phyloP scores from a whole-genome alignment of 2,329 filamentous ascomycete genomes.

The Diplodia scrobiculata region DNA sequence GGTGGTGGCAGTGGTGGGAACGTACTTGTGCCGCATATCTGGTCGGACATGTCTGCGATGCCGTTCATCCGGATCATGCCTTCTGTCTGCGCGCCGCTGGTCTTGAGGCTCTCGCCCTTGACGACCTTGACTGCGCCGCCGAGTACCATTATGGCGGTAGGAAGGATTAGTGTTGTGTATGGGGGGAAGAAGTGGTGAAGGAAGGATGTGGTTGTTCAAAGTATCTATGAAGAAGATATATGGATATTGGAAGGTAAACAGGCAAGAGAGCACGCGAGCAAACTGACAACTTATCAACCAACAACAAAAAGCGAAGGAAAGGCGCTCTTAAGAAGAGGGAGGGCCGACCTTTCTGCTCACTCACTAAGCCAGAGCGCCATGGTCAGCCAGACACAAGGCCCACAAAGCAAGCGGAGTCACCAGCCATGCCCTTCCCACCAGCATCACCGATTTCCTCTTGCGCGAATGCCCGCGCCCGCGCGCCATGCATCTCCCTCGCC shows the following conservation, averaged over 20 bases:
- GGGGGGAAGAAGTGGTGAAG: background rate
- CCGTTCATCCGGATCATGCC: conserved; percentile 58
- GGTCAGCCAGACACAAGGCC: background rate
- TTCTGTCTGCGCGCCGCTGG: conserved; percentile 51
- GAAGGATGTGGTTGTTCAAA: background rate
- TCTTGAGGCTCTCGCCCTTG: conserved; percentile 1
- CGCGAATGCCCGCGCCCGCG: background rate
- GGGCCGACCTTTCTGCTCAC: background rate
- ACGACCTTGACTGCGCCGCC: conserved; percentile 28
- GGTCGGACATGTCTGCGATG: conserved; percentile 65
- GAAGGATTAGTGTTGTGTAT: background rate
- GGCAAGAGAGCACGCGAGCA: background rate
- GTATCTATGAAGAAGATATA: background rate
- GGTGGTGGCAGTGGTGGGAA: background rate
- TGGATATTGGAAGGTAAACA: background rate
- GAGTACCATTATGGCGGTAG: conserved; percentile 10
- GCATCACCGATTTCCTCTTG: background rate
- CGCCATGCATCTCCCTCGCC: background rate
- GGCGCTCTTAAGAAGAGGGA: background rate
- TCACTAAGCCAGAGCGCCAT: background rate
- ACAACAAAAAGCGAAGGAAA: background rate
- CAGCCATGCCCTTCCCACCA: background rate
- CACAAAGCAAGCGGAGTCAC: conserved; percentile 13
- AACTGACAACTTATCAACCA: background rate
- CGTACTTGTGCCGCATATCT: conserved; percentile 67